Evolutionary conservation across 371 early-diverging fungal genomes (phyloP), one percentile per base, ranked within the genome.

Genomic region (Mortierella sp.): DNA sequence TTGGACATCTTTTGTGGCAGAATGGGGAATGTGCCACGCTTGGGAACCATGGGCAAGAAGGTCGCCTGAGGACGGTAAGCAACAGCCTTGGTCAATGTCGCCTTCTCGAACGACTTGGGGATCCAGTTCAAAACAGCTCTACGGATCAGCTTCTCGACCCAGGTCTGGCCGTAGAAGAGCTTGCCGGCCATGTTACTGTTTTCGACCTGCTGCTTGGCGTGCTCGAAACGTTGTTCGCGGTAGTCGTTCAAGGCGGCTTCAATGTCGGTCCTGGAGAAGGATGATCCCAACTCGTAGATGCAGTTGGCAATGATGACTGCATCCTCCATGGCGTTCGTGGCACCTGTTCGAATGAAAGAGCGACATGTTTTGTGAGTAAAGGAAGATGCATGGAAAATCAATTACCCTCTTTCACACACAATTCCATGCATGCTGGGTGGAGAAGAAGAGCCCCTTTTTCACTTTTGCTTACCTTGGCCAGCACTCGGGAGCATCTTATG

Each of bases 311-410:
- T 69, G 44, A 74, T 73, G 26, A 75, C 75, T 11, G 82, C 82
- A 53, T 82, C 82, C 54, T 79, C 76, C 82, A 82, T 82, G 3
- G 82, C 82, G 11, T 78, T 79, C 26, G 79, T 75, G 26, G 82
- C 82, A 6, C 82, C 82, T 70, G 67, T 53, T 10, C 26, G 14
- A 19, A 16, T 16, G 16, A 14, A 48, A 19, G 71, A 55, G 19
- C 28, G 19, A 24, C 51, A 72, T 19, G 31, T 11, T 61, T 31
- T 21, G 11, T 2, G 43, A 57, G 19, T 40, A 50, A 19, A 57
- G n/a, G 16, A 57, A 57, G 28, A 51, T 43, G 53, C 16, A 40
- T 73, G 46, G 73, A 54, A 44, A 26, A 54, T 57, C 46, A 55
- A 55, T 51, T 55, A 40, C 31, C 53, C 50, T 34, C 37, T 51